Evolutionary conservation across 352 stramenopile species (phyloP).

Genomic region (Salisapilia sapeloensis): DNA sequence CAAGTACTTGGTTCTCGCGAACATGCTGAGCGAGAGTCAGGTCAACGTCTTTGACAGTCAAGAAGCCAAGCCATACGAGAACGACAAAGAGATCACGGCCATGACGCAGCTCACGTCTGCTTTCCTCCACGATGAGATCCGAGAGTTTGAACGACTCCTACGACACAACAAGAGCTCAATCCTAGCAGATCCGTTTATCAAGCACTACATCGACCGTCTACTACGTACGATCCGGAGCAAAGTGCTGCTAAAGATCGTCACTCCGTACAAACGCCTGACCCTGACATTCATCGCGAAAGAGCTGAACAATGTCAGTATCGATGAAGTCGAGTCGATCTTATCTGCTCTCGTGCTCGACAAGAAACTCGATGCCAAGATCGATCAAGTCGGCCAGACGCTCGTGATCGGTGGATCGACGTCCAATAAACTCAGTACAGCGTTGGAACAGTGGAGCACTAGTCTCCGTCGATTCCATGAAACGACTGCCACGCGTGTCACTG

Average conservation of each 20-base stretch:
- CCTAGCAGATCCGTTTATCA: constrained; percentile 92
- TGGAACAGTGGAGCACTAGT: too few relatives aligned
- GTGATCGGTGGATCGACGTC: too few relatives aligned
- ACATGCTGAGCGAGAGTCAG: constrained; percentile 88
- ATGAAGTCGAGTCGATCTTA: constrained; percentile 86
- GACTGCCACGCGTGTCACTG: constrained; percentile 50
- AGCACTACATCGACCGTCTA: constrained; percentile 88
- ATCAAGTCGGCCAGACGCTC: constrained; percentile 77
- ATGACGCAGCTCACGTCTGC: constrained; percentile 93
- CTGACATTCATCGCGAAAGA: constrained; percentile 83
- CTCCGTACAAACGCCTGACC: constrained; percentile 88
- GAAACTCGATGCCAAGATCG: constrained; percentile 84
- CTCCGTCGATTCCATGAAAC: too few relatives aligned
- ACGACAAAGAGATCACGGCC: constrained; percentile 89
- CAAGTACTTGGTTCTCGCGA: constrained; percentile 91
- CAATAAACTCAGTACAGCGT: too few relatives aligned
- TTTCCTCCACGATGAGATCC: constrained; percentile 91
- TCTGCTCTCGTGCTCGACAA: constrained; percentile 81
- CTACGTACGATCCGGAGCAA: constrained; percentile 90
- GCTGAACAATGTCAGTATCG: constrained; percentile 83
- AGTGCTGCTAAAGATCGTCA: constrained; percentile 88
- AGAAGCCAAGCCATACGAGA: constrained; percentile 84
- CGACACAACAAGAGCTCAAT: constrained; percentile 72
- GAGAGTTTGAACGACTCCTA: constrained; percentile 88
- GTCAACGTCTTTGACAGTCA: constrained; percentile 94